Evolutionary conservation across 2,329 filamentous ascomycete species (phyloP), one percentile per base, ranked within the genome.

Genomic region (Pochonia chlamydosporia): DNA sequence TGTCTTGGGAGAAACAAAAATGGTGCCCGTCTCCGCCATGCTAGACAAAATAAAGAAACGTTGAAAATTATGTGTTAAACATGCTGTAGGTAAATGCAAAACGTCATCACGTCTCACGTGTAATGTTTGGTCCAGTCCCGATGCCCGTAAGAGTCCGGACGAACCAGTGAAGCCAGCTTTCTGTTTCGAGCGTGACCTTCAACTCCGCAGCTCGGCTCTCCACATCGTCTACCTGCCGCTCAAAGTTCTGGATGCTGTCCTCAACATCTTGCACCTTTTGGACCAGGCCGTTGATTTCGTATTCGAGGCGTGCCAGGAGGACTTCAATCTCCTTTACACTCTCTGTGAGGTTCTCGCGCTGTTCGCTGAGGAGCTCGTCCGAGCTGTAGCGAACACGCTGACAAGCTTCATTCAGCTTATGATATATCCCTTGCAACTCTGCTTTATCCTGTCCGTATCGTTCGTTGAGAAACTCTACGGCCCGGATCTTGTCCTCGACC

Each of bases 191-290:
- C 52, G 81, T 78, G 13, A 61, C 60, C 59, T 86, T 79, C 26
- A 90, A 65, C 54, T 81, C 78, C 35, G 79, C 74, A 1, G 85
- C 79, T 33, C 81, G 71, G 35, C 65, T 73, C 70, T 87, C 88
- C 42, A 89, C 76, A 46, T 88, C 84, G 40, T 78, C 71, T 2
- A 93, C 87, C 63, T 91, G 86, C 42, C 79, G 75, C 64, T 91
- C 87, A 63, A 95, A 95, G 51, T 90, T 85, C 10, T 69, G 71
- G 1, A 95, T 81, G 1, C 87, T 87, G 51, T 89, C 86, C 60
- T 96, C 90, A 8, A 96, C 87, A 60, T 97, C 92, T 57, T 87
- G 78, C 9, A 96, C 85, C 58, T 89, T 89, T 41, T 84, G 82
- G 42, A 82, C 75, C n/a, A 97, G 71, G 14, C 83, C 82, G 50